A percentile compares a stretch with the other conserved stretches of the same genome.
Conservation (phyloP, 176 grass and related monocot genomes). For the Rhynchospora breviuscula region DNA sequence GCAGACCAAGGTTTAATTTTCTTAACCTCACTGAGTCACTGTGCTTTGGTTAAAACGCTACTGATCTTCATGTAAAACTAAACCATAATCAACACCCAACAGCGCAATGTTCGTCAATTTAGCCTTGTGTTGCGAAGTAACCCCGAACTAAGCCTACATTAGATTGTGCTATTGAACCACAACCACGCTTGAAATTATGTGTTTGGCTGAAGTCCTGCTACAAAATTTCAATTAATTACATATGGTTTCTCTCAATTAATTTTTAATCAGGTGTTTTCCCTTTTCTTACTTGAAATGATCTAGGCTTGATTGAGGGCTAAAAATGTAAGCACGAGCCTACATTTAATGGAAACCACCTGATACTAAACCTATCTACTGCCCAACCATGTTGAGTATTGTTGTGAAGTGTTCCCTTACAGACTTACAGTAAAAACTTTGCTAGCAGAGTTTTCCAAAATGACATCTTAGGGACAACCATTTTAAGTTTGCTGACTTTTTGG, state of each 20-base stretch:
- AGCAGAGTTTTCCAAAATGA: neutral
- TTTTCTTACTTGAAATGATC: too few relatives aligned
- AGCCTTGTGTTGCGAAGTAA: neutral
- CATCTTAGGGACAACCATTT: neutral
- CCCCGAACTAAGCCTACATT: neutral
- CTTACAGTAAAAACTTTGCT: neutral
- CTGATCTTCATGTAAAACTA: neutral
- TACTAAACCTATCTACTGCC: neutral
- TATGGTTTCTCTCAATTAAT: neutral
- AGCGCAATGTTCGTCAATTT: neutral
- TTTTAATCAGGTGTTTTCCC: neutral
- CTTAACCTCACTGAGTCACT: constrained; percentile 7
- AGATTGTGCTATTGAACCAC: neutral
- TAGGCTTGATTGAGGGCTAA: neutral
- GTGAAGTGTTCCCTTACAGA: neutral
- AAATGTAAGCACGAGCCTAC: neutral
- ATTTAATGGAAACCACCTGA: neutral
- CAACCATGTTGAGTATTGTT: neutral
- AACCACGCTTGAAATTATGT: neutral
- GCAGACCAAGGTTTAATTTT: constrained; percentile 28
- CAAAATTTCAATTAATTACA: too few relatives aligned
- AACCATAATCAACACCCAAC: neutral
- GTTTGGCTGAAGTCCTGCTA: too few relatives aligned
- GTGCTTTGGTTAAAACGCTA: neutral
- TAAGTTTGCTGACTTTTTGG: neutral